phyloP scores from a whole-genome alignment of 306 rosid genomes.

The Hippophae rhamnoides region DNA sequence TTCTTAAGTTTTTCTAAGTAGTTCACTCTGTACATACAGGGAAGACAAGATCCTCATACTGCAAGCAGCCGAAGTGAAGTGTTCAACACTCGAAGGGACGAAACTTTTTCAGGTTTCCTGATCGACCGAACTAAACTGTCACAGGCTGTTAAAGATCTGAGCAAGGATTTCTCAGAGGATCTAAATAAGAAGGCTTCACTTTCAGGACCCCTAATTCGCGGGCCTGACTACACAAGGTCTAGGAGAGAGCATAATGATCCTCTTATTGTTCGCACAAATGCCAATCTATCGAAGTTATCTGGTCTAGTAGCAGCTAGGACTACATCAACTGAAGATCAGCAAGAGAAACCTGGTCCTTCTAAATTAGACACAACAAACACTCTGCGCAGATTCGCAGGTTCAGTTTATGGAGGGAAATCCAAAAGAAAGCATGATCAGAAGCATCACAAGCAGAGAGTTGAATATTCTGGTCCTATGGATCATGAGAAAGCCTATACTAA shows the following conservation, averaged over 20 bases:
- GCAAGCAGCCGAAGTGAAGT: constrained; percentile 34
- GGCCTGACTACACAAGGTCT: constrained; percentile 32
- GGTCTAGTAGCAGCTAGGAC: constrained; percentile 56
- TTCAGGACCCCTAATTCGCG: constrained; percentile 65
- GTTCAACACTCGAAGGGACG: constrained; percentile 35
- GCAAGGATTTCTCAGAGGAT: constrained; percentile 30
- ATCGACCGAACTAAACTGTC: constrained; percentile 39
- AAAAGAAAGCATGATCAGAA: constrained; percentile 36
- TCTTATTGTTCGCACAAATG: constrained; percentile 22
- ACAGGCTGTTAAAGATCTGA: constrained; percentile 26
- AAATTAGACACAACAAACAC: constrained; percentile 18
- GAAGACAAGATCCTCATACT: constrained; percentile 35
- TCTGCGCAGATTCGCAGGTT: constrained; percentile 29
- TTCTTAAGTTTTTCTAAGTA: neutral
- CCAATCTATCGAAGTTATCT: constrained; percentile 40
- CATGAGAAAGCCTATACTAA: constrained; percentile 30
- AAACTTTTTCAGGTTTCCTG: constrained; percentile 48
- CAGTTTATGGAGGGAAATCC: constrained; percentile 34
- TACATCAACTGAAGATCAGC: constrained; percentile 26
- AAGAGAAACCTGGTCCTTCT: constrained; percentile 36
- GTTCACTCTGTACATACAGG: constrained; percentile 26
- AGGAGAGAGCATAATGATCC: constrained; percentile 37
- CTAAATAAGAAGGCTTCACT: constrained; percentile 39
- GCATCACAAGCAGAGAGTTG: constrained; percentile 29
- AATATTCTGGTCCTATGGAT: constrained; percentile 29